These are phyloP conservation scores for Kernera saxatilis DNA, from an alignment of 345 rosid genomes.

Conservation along the genomic window DNA sequence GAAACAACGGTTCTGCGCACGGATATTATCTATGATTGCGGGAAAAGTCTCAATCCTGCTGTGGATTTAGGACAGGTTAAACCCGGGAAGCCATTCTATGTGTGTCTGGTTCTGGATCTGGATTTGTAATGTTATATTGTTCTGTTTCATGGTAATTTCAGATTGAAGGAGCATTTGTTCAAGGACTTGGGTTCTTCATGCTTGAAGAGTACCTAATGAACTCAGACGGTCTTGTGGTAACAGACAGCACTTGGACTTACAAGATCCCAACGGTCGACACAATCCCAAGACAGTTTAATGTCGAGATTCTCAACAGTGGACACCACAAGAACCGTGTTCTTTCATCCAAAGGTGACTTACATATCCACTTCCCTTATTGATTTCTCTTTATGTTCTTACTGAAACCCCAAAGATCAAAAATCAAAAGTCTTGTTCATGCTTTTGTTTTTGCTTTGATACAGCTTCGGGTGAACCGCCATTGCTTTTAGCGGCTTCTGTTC, in stretches of 20 bases:
- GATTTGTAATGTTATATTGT: background rate
- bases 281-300: slow-evolving; percentile 76
- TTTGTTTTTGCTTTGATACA: slow-evolving; percentile 35
- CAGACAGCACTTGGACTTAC: slow-evolving; percentile 87
- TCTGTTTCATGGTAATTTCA: slow-evolving; percentile 25
- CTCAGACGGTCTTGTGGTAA: slow-evolving; percentile 63
- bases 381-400: background rate
- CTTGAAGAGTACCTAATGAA: slow-evolving; percentile 76
- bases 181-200: slow-evolving; percentile 94
- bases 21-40: slow-evolving; percentile 89
- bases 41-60: slow-evolving; percentile 94
- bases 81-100: background rate
- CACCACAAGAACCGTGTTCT: slow-evolving; percentile 71
- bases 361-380: background rate
- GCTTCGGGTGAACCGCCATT: slow-evolving; percentile 97
- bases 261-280: slow-evolving; percentile 94
- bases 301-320: slow-evolving; percentile 72
- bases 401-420: background rate
- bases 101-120: background rate
- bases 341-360: slow-evolving; percentile 74
- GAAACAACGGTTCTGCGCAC: slow-evolving; percentile 61
- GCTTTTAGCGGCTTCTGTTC: slow-evolving; percentile 75
- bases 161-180: slow-evolving; percentile 98
- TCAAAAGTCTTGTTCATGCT: background rate
- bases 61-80: slow-evolving; percentile 96